Percentiles rank a stretch among this genome's conserved stretches.
phyloP scores from a whole-genome alignment of 169 alveolate species.

The Plasmodium vivax region DNA sequence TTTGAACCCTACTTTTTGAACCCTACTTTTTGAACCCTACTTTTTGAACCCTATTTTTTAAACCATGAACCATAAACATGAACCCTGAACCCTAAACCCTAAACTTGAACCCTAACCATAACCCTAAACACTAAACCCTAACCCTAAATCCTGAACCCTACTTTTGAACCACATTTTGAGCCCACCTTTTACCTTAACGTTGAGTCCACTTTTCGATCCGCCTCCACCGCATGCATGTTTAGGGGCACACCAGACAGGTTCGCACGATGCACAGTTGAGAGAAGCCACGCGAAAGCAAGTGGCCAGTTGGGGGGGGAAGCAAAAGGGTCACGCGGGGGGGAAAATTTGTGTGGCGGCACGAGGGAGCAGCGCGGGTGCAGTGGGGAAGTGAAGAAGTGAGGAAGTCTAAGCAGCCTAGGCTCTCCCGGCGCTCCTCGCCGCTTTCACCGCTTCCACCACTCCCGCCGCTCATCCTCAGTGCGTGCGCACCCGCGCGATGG shows the following conservation, averaged over 20 bases:
- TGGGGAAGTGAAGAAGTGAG: no score
- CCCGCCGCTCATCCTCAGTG: constrained; percentile 33
- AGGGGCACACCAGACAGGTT: not conserved
- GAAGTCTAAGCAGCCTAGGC: not conserved
- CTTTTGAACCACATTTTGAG: not conserved
- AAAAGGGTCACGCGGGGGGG: not conserved
- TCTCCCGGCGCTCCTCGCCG: no score
- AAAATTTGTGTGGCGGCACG: no score
- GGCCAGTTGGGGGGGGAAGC: not conserved
- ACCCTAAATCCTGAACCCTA: not conserved
- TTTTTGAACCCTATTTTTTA: no score
- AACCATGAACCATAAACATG: no score
- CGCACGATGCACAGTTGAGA: not conserved
- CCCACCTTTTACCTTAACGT: not conserved
- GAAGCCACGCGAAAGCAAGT: not conserved
- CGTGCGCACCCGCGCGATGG: constrained; percentile 75
- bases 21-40: not conserved
- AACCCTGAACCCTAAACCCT: no score
- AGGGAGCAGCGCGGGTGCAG: not conserved
- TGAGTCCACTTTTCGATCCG: not conserved
- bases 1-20: not conserved
- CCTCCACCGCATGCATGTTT: not conserved
- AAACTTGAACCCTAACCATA: no score
- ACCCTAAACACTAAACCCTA: no score
- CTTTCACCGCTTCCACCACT: not conserved